Percentiles rank a stretch among this genome's conserved stretches.
These are phyloP conservation scores for Picea glauca DNA, from an alignment of 75 land plant species.

Conservation along the genomic window DNA sequence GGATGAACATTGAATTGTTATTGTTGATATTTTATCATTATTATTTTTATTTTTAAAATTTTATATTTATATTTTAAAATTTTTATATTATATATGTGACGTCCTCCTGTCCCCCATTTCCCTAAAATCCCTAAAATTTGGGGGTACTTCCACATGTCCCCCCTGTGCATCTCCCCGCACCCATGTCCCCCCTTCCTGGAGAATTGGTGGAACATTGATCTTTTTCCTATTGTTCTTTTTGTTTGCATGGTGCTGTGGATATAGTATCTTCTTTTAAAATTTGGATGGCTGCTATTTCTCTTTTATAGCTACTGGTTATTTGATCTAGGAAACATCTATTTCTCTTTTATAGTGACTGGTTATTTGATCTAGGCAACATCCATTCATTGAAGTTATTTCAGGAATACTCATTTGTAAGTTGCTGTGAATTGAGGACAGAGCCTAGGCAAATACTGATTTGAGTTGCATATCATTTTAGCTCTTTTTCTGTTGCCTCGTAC, in stretches of 20 bases:
- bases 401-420: too few species aligned
- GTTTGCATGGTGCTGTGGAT: background rate
- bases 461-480: background rate
- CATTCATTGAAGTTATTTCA: background rate
- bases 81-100: too few species aligned
- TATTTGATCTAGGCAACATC: background rate
- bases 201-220: background rate
- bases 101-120: too few species aligned
- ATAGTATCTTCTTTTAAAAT: background rate
- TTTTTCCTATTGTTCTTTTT: background rate
- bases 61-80: too few species aligned
- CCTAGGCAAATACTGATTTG: background rate
- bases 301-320: background rate
- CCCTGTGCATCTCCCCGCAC: too few species aligned
- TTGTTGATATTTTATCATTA: too few species aligned
- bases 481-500: background rate
- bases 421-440: too few species aligned
- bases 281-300: background rate
- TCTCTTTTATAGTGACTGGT: background rate
- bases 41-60: too few species aligned
- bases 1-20: too few species aligned
- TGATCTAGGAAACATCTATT: background rate
- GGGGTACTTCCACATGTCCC: too few species aligned
- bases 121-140: too few species aligned
- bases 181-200: too few species aligned